Base-by-base conservation (phyloP, 1,139 yeast species). In the Sugiyamaella novakii region DNA sequence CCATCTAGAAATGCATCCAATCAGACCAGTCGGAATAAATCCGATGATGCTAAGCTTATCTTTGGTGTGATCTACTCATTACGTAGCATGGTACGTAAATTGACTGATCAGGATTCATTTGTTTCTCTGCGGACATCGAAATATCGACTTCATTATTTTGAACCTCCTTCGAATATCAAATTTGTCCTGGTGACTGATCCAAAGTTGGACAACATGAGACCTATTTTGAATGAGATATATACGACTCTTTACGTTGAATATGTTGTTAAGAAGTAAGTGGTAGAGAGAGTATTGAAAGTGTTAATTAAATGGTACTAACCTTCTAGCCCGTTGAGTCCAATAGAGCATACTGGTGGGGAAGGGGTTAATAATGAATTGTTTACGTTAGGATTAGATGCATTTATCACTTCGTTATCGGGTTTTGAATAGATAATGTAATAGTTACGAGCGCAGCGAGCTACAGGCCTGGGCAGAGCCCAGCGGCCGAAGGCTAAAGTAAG, bases 51-150 rank as follows among this genome's bases (percentile, higher is more conserved):
- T 10, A 86, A 92, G 64, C 76, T 92, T 38, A 73, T 92, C 15
- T 92, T 88, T 64, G 98, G 98, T n/a, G 81, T 87, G 43, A 72
- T 88, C 15, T 86, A 81, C 63, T 88, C 97, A 6, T 69, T 92
- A 54, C 78, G 91, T 49, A 86, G 83, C 56, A 79, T 91, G 44
- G 78, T 92, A 0, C 74, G 80, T 22, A 84, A 86, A 60, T 70
- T 88, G 43, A 78, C 80, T 3, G 67, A 63, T 40, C 67, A 68
- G 49, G 87, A 85, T 62, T 67, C 76, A 27, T 77, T 87, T 55
- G 76, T 79, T 49, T 78, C 87, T 2, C 87, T 82, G 63, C 72
- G 84, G 8, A 85, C 96, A 0, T 80, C 87, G 2, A 77, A 78
- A 53, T 89, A 83, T 67, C 75, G 91, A 54, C 80, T 88, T 29